Percentiles rank a stretch among this genome's conserved stretches.
Evolutionary conservation across 2,329 filamentous ascomycete species (phyloP).

Genomic region (Colletotrichum ledebouriae): DNA sequence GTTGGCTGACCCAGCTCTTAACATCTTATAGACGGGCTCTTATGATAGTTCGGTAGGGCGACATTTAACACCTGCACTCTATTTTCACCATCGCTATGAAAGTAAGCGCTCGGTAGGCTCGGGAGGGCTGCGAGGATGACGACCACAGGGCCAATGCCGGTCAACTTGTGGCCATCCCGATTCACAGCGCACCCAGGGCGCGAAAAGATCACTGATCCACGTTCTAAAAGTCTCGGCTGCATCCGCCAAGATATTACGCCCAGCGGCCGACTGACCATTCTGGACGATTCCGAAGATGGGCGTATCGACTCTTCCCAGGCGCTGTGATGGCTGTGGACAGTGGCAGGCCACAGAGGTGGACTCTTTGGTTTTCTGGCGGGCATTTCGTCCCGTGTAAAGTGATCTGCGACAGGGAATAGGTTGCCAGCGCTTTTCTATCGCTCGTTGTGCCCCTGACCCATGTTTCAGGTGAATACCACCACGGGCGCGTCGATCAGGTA

Average conservation of each 20-base stretch:
- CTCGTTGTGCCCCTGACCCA: conserved; percentile 3
- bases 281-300: conserved; percentile 12
- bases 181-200: not conserved
- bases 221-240: conserved; percentile 11
- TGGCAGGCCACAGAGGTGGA: conserved; percentile 9
- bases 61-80: conserved; percentile 1
- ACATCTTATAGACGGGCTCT: not conserved
- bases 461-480: conserved; percentile 38
- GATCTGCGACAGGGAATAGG: conserved; percentile 33
- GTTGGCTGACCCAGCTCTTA: conserved; percentile 15
- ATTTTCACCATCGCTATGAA: conserved; percentile 6
- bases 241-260: conserved; percentile 10
- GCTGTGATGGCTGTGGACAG: not conserved
- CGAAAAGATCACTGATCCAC: not conserved
- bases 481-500: conserved; percentile 38
- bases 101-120: conserved; percentile 6
- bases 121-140: not conserved
- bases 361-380: conserved; percentile 15
- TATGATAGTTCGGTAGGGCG: conserved; percentile 22
- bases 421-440: not conserved
- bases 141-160: conserved; percentile 13
- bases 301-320: conserved; percentile 1
- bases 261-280: not conserved
- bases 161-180: conserved; percentile 11
- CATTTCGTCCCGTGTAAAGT: conserved; percentile 34